These are phyloP conservation scores for Schizonepeta tenuifolia DNA, from an alignment of 257 asterid species.

Conservation along the genomic window DNA sequence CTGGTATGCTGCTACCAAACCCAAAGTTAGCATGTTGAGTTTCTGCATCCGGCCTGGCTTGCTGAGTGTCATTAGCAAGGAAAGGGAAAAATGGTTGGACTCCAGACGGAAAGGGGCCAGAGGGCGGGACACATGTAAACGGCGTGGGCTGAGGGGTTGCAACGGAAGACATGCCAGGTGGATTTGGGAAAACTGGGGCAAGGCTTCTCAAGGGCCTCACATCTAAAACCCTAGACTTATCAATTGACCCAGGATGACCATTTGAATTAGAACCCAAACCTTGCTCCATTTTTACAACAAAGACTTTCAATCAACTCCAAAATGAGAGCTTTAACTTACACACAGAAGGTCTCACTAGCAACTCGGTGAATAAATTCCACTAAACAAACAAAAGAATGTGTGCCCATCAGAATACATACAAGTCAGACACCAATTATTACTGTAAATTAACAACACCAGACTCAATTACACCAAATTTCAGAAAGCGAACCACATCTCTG, in stretches of 20 bases:
- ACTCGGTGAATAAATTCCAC: conserved; percentile 14
- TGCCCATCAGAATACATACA: conserved; percentile 14
- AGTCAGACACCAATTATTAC: conserved; percentile 10
- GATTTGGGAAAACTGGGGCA: conserved; percentile 75
- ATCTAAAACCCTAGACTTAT: conserved; percentile 77
- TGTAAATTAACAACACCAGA: background rate
- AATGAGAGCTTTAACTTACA: background rate
- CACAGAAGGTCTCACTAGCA: background rate
- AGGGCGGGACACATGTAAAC: conserved; percentile 75
- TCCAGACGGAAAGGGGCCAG: conserved; percentile 90
- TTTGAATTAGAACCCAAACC: conserved; percentile 53
- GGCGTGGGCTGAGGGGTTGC: conserved; percentile 64
- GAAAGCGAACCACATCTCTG: conserved; percentile 19
- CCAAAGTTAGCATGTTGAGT: conserved; percentile 43
- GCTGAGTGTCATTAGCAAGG: conserved; percentile 42
- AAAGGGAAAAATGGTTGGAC: conserved; percentile 90
- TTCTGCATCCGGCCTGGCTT: conserved; percentile 34
- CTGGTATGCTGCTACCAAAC: conserved; percentile 46
- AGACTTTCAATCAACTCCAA: too few relatives aligned
- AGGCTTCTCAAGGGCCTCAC: conserved; percentile 80
- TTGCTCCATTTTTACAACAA: conserved; percentile 60
- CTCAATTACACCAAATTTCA: conserved; percentile 23
- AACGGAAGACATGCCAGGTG: conserved; percentile 51
- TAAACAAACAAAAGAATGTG: conserved; percentile 17
- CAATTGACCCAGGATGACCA: conserved; percentile 53